Evolutionary conservation across 306 rosid species (phyloP), one percentile per base, ranked within the genome.

Genomic region (Hippophae gyantsensis): DNA sequence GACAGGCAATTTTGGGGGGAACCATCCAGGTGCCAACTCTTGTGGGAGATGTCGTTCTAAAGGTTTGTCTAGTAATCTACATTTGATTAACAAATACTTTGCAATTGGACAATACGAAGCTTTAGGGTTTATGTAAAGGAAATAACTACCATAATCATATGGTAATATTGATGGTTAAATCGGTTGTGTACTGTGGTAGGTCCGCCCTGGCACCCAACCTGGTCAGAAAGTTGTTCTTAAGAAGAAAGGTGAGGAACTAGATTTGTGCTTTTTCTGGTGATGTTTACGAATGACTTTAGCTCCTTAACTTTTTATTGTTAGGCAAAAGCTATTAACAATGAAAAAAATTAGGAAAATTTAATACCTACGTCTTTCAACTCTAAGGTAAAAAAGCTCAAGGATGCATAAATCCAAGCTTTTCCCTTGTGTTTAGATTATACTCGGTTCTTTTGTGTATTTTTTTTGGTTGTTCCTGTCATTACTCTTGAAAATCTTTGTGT

Each of bases 201-300:
- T 90, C 45, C 94, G 82, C n/a, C 72, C 89, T 54, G 89, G 94
- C 58, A 86, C 94, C 58, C 95, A 86, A 74, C 90, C 87, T 12
- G 82, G 95, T 69, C 94, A 86, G 75, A 86, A 86, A 82, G 95
- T 86, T 65, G 94, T 90, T 69, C 74, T 90, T 64, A 90, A 86
- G 80, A 82, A 90, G 90, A 90, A 90, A 86, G 97, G 97, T 90
- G 50, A 65, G 72, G 57, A 56, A 66, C 65, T 66, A 13, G 59
- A 60, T 23, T 13, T 12, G 40, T 25, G 43, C 13, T 26, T 26
- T 10, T 13, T 10, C 9, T 63, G 10, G 45, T 55, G 38, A 9
- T 43, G 23, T 47, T n/a, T 25, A 13, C 3, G 25, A 40, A 38
- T 49, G 11, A 13, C 42, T 13, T 13, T 23, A 6, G 14, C 23